Evolutionary conservation across 306 rosid genomes (phyloP), one percentile per base, ranked within the genome.

Genomic region (Abrus pulchellus): DNA sequence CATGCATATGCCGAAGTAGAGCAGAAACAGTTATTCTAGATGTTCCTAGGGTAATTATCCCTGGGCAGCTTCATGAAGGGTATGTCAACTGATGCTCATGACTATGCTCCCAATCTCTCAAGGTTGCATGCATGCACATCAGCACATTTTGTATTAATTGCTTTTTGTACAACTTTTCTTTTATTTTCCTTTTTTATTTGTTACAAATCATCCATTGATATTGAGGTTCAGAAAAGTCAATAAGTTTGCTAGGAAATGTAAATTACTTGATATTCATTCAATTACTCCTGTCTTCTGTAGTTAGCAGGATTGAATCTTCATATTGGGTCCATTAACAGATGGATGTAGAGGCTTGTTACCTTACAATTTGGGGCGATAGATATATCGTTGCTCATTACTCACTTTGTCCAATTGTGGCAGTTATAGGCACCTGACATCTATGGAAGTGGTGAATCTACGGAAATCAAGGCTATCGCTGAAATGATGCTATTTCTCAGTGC

Each of bases 401-500:
- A 33, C 47, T 38, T 68, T 78, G 38, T 55, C 5, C 12, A 6
- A 5, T 55, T 65, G 71, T 81, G 52, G 30, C 87, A 83, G 85
- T 40, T 62, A 33, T 40, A 28, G 49, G 44, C 74, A 41, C 52
- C 44, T 68, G 49, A 68, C 38, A 74, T 79, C 9, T 68, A 7
- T 66, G 47, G 53, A 32, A 34, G 68, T 44, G 30, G 13, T 57
- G 65, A 70, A 71, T 40, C 54, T 27, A 54, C 56, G 13, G 63
- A 71, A 49, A 63, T 57, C 27, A 64, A 77, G 48, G 80, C 40
- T 62, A 12, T 63, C 2, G 56, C 75, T 5, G 79, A 60, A 20
- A 45, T 49, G 43, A 70, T 68, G 80, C 32, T 20, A 82, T 82
- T 78, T 82, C 41, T 49, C 73, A 71, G 84, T 40, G 13, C 14